Conservation (phyloP, 2,329 filamentous ascomycete species). For the Colletotrichum cordylinicola region DNA sequence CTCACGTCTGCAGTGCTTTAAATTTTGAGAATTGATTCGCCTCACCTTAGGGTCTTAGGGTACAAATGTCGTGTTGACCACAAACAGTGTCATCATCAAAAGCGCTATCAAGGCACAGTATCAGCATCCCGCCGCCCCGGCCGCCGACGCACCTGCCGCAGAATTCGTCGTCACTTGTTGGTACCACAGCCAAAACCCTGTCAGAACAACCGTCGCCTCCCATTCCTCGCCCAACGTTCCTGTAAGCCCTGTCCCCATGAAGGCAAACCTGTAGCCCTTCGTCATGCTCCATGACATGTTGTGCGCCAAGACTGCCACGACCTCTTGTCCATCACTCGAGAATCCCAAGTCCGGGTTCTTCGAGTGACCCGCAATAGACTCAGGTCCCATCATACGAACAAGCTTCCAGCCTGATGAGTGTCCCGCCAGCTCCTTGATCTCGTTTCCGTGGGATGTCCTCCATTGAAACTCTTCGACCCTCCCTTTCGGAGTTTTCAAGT, state of each 20-base stretch:
- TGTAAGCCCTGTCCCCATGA: constrained; percentile 20
- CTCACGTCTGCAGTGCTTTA: rapidly evolving
- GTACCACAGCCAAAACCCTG: constrained; percentile 14
- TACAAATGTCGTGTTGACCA: not conserved
- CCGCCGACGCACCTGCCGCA: not conserved
- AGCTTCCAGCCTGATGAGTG: constrained; percentile 22
- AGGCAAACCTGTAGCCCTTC: constrained; percentile 12
- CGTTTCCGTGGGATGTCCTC: constrained; percentile 8
- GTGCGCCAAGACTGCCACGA: constrained; percentile 21
- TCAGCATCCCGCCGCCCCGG: not conserved
- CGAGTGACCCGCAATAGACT: not conserved
- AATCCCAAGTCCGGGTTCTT: not conserved
- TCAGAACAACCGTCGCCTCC: not conserved
- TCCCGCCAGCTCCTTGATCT: constrained; percentile 15
- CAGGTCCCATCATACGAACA: constrained; percentile 4
- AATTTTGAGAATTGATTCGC: rapidly evolving
- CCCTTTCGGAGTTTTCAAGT: not conserved
- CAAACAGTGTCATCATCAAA: rapidly evolving
- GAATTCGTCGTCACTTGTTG: not conserved
- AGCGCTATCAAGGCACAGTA: not conserved
- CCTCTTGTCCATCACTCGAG: constrained; percentile 21
- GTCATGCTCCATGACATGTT: constrained; percentile 18
- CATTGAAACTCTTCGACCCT: constrained; percentile 18
- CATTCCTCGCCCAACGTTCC: constrained; percentile 17
- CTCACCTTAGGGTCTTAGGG: not conserved